Evolutionary conservation across 768 basidiomycete species (phyloP), one percentile per base, ranked within the genome.

Genomic region (Termitomyces sp.): DNA sequence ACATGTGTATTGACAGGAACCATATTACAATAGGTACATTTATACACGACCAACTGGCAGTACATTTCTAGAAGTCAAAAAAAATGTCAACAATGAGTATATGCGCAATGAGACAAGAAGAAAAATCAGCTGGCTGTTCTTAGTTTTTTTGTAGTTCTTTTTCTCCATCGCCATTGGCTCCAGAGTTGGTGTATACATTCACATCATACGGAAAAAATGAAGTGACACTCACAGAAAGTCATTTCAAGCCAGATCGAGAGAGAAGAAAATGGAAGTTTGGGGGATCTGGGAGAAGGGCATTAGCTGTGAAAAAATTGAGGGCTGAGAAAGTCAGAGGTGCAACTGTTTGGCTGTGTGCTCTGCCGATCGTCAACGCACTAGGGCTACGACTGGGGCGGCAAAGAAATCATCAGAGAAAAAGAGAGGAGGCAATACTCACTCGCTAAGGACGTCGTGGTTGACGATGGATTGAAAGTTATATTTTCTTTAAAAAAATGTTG

Each of bases 381-480:
- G 71, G 71, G 80, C 83, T 87, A 86, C 77, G 86, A 86, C 86
- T 87, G 86, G 86, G 86, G 86, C 86, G 86, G 85, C 86, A 86
- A 80, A 71, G 82, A 81, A 81, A 76, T 85, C 86, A 86, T 87
- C 86, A 79, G 50, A 36, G 50, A 40, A 31, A 25, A 61, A 49
- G 37, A 60, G 62, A 42, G 31, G 63, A 60, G 25, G 6, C 7
- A 29, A 37, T 38, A 75, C 79, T 74, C 64, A 79, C 79, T 74
- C 64, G 77, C 79, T 20, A 49, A 49, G 57, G 49, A 29, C 5
- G 61, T 54, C n/a, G 56, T 60, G 38, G 48, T 59, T 36, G 46
- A 17, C 6, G 15, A 42, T 11, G 6, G 38, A 14, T 40, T 14
- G 12, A 15, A 4, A 42, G 25, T 25, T 25, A 25, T 25, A 25